Evolutionary conservation across 31 red algal species (phyloP).

Genomic region (Odonthalia washingtoniensis): DNA sequence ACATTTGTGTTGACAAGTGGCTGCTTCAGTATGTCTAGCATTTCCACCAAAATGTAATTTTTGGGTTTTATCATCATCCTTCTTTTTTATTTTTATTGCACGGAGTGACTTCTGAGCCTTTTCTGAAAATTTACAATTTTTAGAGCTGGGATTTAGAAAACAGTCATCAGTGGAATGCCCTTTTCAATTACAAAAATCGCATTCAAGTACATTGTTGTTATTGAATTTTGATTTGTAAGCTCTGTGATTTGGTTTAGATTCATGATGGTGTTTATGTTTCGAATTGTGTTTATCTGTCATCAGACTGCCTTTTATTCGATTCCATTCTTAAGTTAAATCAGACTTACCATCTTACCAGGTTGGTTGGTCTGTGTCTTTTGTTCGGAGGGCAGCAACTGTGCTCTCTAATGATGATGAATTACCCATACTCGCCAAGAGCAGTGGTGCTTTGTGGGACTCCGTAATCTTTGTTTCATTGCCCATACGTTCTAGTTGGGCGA

Average conservation of each 20-base stretch:
- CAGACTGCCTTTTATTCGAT: too few species aligned
- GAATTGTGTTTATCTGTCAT: too few species aligned
- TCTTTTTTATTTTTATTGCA: neutral
- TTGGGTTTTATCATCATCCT: neutral
- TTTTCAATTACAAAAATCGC: neutral
- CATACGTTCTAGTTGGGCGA: conserved; percentile 6
- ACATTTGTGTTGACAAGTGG: neutral
- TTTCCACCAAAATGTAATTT: neutral
- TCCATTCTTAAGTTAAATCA: neutral
- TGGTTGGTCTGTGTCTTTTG: neutral
- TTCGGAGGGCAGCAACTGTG: conserved; percentile 1
- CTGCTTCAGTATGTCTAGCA: neutral
- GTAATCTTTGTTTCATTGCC: neutral
- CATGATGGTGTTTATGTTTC: too few species aligned
- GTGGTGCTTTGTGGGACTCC: neutral
- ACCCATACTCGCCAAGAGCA: conserved; percentile 4
- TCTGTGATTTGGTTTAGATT: neutral
- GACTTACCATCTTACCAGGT: neutral
- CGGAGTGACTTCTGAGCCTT: neutral
- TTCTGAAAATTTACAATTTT: neutral
- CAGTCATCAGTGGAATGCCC: neutral
- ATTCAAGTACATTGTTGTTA: neutral
- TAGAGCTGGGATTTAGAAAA: neutral
- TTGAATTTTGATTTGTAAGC: neutral
- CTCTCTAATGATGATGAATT: neutral